Percentiles rank a stretch among this genome's conserved stretches.
phyloP scores from a whole-genome alignment of 257 asterid genomes.

The Echium plantagineum region DNA sequence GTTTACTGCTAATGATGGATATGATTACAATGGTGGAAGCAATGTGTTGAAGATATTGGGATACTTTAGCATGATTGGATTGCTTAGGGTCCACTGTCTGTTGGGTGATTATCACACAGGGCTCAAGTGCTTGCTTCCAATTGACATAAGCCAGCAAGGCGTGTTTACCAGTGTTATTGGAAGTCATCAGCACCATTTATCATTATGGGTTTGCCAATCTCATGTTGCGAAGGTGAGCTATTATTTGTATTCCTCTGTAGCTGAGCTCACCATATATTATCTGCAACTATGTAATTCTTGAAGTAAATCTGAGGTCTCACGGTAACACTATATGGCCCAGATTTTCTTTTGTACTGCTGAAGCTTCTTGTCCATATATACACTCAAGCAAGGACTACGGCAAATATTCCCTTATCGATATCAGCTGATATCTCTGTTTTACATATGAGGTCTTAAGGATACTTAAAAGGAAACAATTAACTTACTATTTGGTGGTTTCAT shows the following conservation, averaged over 20 bases:
- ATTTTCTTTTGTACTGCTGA: no score
- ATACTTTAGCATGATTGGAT: conserved; percentile 93
- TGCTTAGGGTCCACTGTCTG: conserved; percentile 94
- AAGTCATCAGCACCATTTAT: conserved; percentile 79
- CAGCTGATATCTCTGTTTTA: not conserved
- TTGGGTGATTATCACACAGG: conserved; percentile 98
- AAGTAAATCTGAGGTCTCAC: not conserved
- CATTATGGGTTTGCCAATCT: conserved; percentile 96
- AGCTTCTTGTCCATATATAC: no score
- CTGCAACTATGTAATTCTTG: not conserved
- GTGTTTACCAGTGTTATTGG: conserved; percentile 85
- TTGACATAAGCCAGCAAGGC: conserved; percentile 86
- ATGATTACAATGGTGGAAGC: conserved; percentile 92
- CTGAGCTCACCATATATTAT: not conserved
- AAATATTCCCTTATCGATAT: not conserved
- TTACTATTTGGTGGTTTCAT: no score
- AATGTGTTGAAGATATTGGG: conserved; percentile 95
- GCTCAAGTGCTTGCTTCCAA: conserved; percentile 72
- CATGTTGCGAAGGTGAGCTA: conserved; percentile 74
- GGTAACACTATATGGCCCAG: no score
- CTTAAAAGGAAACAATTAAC: not conserved
- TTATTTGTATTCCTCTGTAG: not conserved
- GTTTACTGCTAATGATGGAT: conserved; percentile 90
- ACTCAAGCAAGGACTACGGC: no score
- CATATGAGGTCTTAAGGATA: not conserved